phyloP scores from a whole-genome alignment of 2,329 filamentous ascomycete species.

The Paraphoma sp. region DNA sequence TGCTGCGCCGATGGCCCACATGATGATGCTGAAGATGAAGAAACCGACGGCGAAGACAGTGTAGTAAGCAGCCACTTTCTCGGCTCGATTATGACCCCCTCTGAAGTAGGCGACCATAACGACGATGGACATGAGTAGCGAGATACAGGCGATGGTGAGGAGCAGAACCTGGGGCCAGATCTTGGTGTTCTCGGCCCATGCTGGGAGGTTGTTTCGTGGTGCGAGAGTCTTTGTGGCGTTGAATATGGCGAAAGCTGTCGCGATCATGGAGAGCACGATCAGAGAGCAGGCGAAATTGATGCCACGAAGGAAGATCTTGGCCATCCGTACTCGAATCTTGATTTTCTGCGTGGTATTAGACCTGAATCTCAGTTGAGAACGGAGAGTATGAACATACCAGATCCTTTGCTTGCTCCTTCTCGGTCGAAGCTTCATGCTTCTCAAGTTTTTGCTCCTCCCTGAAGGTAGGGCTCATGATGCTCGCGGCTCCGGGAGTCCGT shows the following conservation, averaged over 20 bases:
- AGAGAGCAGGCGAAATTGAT: slow-evolving; percentile 97
- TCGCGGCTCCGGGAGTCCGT: slow-evolving; percentile 56
- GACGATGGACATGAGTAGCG: slow-evolving; percentile 76
- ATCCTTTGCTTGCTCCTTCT: slow-evolving; percentile 86
- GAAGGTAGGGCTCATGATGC: slow-evolving; percentile 91
- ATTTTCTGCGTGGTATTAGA: slow-evolving; percentile 72
- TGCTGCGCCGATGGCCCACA: slow-evolving; percentile 89
- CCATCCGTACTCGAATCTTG: slow-evolving; percentile 88
- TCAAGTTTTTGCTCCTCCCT: slow-evolving; percentile 85
- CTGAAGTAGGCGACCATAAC: slow-evolving; percentile 88
- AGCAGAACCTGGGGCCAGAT: slow-evolving; percentile 90
- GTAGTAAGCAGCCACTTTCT: slow-evolving; percentile 95
- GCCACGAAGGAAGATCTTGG: slow-evolving; percentile 92
- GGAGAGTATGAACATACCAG: slow-evolving; percentile 68
- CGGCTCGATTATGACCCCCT: slow-evolving; percentile 85
- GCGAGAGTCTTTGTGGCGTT: slow-evolving; percentile 81
- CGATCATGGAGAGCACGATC: slow-evolving; percentile 90
- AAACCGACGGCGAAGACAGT: slow-evolving; percentile 91
- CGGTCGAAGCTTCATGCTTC: slow-evolving; percentile 80
- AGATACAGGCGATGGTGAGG: slow-evolving; percentile 78
- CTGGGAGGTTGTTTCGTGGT: slow-evolving; percentile 76
- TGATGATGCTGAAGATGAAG: slow-evolving; percentile 90
- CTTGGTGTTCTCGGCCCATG: slow-evolving; percentile 82
- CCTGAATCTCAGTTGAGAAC: neutral
- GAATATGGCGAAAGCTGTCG: slow-evolving; percentile 90